These are phyloP conservation scores for Salvia hispanica DNA, from an alignment of 257 asterid genomes.

Conservation along the genomic window DNA sequence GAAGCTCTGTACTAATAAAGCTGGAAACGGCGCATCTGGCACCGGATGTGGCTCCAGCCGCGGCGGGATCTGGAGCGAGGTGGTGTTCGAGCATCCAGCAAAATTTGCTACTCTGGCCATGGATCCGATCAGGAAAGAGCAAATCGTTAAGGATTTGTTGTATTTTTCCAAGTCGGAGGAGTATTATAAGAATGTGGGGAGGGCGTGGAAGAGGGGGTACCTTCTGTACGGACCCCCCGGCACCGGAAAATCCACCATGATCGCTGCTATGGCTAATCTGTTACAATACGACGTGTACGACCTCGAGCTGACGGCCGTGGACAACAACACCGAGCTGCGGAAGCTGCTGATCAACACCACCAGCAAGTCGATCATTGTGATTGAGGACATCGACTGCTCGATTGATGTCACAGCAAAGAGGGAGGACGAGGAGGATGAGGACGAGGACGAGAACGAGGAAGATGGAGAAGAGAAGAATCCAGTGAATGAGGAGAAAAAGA, in stretches of 20 bases:
- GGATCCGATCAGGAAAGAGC: constrained; percentile 47
- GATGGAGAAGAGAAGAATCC: constrained; percentile 11
- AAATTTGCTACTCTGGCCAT: constrained; percentile 48
- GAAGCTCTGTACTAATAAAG: constrained; percentile 50
- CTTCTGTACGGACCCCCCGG: constrained; percentile 55
- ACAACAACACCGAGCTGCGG: constrained; percentile 52
- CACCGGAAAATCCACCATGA: constrained; percentile 58
- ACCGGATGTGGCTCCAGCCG: constrained; percentile 23
- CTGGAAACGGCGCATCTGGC: background rate
- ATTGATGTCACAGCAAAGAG: constrained; percentile 54
- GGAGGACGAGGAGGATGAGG: background rate
- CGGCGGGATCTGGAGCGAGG: constrained; percentile 47
- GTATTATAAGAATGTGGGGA: constrained; percentile 54
- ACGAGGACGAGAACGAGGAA: constrained; percentile 22
- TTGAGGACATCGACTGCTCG: constrained; percentile 66
- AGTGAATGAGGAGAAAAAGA: constrained; percentile 22
- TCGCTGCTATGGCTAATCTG: constrained; percentile 58
- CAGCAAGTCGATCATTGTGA: constrained; percentile 48
- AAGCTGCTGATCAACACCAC: constrained; percentile 49
- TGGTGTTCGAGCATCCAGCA: constrained; percentile 56
- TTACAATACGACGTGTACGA: constrained; percentile 51
- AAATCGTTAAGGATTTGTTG: constrained; percentile 42
- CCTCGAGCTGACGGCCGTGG: constrained; percentile 46
- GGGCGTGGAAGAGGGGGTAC: constrained; percentile 66
- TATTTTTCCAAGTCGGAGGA: constrained; percentile 45